Conservation (phyloP, 495 filamentous ascomycete species). For the Podospora didyma region DNA sequence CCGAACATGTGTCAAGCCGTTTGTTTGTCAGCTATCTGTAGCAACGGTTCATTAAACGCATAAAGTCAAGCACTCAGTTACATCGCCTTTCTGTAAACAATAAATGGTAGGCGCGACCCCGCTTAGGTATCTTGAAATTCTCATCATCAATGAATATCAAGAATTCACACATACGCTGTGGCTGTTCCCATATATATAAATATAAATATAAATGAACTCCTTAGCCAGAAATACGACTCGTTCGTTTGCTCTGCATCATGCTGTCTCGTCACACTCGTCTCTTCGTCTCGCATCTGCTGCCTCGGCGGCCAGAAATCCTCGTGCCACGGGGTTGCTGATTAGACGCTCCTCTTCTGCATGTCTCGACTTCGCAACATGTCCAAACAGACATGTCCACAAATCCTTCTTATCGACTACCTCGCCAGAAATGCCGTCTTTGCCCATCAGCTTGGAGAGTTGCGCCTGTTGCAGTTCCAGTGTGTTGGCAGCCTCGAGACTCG, state of each 20-base stretch:
- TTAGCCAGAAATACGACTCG: not conserved
- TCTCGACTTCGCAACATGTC: slow-evolving; percentile 35
- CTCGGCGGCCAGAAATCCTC: slow-evolving; percentile 27
- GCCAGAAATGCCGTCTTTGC: slow-evolving; percentile 64
- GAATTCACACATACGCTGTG: too few species aligned
- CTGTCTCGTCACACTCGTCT: not conserved
- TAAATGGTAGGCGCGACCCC: too few species aligned
- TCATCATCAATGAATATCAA: too few species aligned
- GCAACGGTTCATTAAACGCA: too few species aligned
- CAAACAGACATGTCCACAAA: slow-evolving; percentile 88
- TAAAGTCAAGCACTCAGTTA: too few species aligned
- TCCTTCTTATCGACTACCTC: slow-evolving; percentile 77
- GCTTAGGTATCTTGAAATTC: too few species aligned
- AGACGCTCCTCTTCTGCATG: slow-evolving; percentile 10
- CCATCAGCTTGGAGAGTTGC: slow-evolving; percentile 61
- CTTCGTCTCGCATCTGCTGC: slow-evolving; percentile 24
- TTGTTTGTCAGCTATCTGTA: too few species aligned
- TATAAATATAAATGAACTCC: too few species aligned
- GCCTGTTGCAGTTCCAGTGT: slow-evolving; percentile 74
- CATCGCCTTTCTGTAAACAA: too few species aligned
- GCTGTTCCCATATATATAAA: too few species aligned
- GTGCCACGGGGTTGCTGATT: slow-evolving; percentile 11
- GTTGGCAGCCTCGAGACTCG: slow-evolving; percentile 75
- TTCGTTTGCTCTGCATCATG: not conserved
- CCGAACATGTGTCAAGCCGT: too few species aligned